Base-by-base conservation (phyloP, 2,329 filamentous ascomycete genomes). In the Xenosphaeropsis pyriputrescens region DNA sequence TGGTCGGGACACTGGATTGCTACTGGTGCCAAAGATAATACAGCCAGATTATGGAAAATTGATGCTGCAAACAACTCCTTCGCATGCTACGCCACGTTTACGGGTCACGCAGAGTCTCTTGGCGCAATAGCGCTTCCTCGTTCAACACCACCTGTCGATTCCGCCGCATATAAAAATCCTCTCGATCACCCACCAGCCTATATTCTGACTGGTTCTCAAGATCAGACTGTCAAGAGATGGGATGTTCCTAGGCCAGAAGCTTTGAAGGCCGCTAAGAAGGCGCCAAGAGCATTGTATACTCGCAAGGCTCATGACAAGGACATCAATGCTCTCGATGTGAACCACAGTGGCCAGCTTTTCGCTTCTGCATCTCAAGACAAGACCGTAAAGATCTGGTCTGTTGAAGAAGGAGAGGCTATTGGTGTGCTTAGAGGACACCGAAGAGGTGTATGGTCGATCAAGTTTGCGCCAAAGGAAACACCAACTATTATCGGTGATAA, bases 271-370 rank as follows among this genome's bases (percentile, higher is more conserved):
- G 57, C 62, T 34, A 72, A 70, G 42, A 69, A 70, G 40, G 67
- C 70, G 8, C 62, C 75, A 8, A 65, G 76, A 48, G 85, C 85
- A 31, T 61, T 78, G 4, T 98, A 84, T 57, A 96, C 91, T 1
- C 75, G 91, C 40, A 93, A 95, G 58, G 91, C 91, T 1, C 91
- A 98, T 59, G 91, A 98, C 54, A 98, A 98, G 56, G 91, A 98
- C 48, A 98, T 98, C 60, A 98, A 98, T 50, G 86, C 91, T 2
- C 72, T 98, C 36, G 85, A 93, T 45, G 69, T 91, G 9, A 84
- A 86, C 45, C 70, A 76, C 16, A 68, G 72, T 2, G 75, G 74
- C 4, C 73, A 77, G n/a, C 61, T 95, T 1, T 96, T 98, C 53
- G 93, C 89, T 3, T 95, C 91, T 1, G 89, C 91, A 19, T 96